A percentile compares a stretch with the other conserved stretches of the same genome.
Conservation (phyloP, 169 alveolate species). For the Cryptosporidium sp. region DNA sequence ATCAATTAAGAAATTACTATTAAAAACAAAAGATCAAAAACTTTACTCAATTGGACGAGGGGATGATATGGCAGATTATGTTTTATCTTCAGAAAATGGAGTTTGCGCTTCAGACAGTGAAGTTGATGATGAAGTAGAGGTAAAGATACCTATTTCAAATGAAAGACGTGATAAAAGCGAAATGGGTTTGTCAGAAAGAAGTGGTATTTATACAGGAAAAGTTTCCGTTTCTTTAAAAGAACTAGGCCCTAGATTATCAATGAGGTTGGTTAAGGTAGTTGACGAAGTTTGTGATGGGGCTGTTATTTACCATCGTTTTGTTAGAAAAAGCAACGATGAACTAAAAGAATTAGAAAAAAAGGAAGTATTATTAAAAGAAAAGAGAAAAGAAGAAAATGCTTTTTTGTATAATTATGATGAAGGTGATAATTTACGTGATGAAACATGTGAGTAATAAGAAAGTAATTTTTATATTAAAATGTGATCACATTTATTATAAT, state of each 20-base stretch:
- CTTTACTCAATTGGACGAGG: conserved; percentile 56
- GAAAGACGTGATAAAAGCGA: background rate
- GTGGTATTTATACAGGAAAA: conserved; percentile 64
- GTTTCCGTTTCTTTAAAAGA: conserved; percentile 76
- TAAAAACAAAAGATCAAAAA: conserved; percentile 34
- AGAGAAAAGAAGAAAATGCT: conserved; percentile 64
- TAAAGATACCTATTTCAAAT: conserved; percentile 9
- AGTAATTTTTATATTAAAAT: background rate
- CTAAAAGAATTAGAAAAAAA: conserved; percentile 63
- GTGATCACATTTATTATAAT: background rate
- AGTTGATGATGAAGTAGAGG: conserved; percentile 66
- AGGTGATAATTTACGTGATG: background rate
- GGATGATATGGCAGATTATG: conserved; percentile 66
- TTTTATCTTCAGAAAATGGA: conserved; percentile 47
- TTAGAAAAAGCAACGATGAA: conserved; percentile 79
- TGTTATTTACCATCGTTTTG: conserved; percentile 80
- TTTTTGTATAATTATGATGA: background rate
- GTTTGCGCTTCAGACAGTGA: conserved; percentile 55
- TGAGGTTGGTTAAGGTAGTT: conserved; percentile 77
- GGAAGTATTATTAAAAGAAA: conserved; percentile 76
- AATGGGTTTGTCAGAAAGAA: conserved; percentile 53
- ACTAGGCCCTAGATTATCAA: conserved; percentile 79
- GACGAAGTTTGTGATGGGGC: conserved; percentile 82
- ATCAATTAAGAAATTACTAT: conserved; percentile 66
- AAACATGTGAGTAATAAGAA: background rate